Conservation (phyloP, 495 filamentous ascomycete genomes). For the Tuber brumale region DNA sequence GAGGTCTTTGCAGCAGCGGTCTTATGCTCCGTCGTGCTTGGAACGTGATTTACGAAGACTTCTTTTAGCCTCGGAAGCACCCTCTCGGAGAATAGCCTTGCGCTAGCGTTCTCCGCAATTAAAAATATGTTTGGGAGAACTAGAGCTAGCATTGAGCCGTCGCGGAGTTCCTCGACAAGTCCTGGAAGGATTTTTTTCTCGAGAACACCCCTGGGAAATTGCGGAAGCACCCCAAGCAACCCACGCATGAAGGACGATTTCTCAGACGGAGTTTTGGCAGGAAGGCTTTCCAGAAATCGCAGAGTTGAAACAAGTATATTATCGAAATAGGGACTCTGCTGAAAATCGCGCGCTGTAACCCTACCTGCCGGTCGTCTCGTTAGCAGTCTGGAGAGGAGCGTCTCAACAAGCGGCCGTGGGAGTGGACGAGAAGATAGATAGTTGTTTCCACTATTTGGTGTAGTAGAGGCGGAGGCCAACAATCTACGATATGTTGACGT, state of each 20-base stretch:
- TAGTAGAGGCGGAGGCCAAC: slow-evolving; percentile 65
- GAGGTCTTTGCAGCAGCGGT: slow-evolving; percentile 45
- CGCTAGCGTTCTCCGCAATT: slow-evolving; percentile 63
- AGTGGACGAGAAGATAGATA: slow-evolving; percentile 72
- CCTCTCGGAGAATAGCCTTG: slow-evolving; percentile 70
- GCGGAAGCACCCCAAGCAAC: slow-evolving; percentile 71
- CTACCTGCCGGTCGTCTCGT: slow-evolving; percentile 78
- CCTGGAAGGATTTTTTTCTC: slow-evolving; percentile 90
- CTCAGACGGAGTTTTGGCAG: slow-evolving; percentile 83
- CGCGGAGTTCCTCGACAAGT: slow-evolving; percentile 84
- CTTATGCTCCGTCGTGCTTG: slow-evolving; percentile 42
- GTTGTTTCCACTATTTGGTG: slow-evolving; percentile 71
- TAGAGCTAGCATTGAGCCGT: slow-evolving; percentile 73
- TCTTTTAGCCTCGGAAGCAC: slow-evolving; percentile 78
- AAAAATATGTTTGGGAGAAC: slow-evolving; percentile 87
- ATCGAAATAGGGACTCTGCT: slow-evolving; percentile 89
- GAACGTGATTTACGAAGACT: slow-evolving; percentile 54
- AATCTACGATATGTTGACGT: slow-evolving; percentile 73
- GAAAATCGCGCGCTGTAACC: slow-evolving; percentile 84
- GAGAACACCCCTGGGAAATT: slow-evolving; percentile 85
- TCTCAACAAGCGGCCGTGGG: slow-evolving; percentile 65
- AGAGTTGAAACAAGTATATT: slow-evolving; percentile 93
- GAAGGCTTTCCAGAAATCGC: slow-evolving; percentile 82
- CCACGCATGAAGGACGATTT: slow-evolving; percentile 89
- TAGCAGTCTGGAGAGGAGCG: slow-evolving; percentile 74